phyloP scores from a whole-genome alignment of 2,329 filamentous ascomycete species.

The Tolypocladium amazonense region DNA sequence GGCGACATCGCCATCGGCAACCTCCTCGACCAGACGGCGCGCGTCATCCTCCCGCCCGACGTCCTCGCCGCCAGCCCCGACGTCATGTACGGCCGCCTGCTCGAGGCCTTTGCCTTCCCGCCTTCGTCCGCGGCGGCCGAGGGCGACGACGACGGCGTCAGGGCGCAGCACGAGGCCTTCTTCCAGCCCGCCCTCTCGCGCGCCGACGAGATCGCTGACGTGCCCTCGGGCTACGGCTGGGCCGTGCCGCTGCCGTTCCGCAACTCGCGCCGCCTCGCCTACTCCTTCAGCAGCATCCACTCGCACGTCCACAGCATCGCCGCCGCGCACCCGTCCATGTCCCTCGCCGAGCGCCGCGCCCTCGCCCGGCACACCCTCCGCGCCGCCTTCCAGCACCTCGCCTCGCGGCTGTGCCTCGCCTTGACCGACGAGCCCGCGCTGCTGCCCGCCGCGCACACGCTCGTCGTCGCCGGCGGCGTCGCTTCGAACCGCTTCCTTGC shows the following conservation, averaged over 20 bases:
- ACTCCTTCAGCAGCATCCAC: slow-evolving; percentile 63
- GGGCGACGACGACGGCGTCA: slow-evolving; percentile 2
- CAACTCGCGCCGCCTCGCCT: slow-evolving; percentile 46
- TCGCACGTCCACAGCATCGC: slow-evolving; percentile 38
- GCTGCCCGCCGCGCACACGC: slow-evolving; percentile 32
- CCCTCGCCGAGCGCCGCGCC: slow-evolving; percentile 48
- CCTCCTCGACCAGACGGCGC: slow-evolving; percentile 77
- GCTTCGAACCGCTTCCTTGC: slow-evolving; percentile 75
- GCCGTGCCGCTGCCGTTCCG: slow-evolving; percentile 55
- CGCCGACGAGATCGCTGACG: slow-evolving; percentile 42
- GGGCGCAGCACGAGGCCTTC: slow-evolving; percentile 24
- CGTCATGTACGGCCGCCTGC: slow-evolving; percentile 69
- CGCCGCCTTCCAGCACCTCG: slow-evolving; percentile 78
- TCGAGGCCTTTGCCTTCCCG: slow-evolving; percentile 74
- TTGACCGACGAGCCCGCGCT: slow-evolving; percentile 30
- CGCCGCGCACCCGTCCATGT: slow-evolving; percentile 28
- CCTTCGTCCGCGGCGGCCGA: slow-evolving; percentile 11
- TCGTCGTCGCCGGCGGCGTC: slow-evolving; percentile 85
- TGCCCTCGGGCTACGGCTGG: slow-evolving; percentile 43
- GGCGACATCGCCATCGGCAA: slow-evolving; percentile 84
- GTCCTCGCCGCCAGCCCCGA: slow-evolving; percentile 43
- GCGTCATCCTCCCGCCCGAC: slow-evolving; percentile 57
- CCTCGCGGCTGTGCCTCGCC: slow-evolving; percentile 60
- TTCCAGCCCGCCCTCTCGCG: slow-evolving; percentile 51
- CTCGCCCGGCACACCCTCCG: slow-evolving; percentile 69